These are phyloP conservation scores for Elongisporangium prolatum DNA, from an alignment of 352 stramenopile species.

Conservation along the genomic window DNA sequence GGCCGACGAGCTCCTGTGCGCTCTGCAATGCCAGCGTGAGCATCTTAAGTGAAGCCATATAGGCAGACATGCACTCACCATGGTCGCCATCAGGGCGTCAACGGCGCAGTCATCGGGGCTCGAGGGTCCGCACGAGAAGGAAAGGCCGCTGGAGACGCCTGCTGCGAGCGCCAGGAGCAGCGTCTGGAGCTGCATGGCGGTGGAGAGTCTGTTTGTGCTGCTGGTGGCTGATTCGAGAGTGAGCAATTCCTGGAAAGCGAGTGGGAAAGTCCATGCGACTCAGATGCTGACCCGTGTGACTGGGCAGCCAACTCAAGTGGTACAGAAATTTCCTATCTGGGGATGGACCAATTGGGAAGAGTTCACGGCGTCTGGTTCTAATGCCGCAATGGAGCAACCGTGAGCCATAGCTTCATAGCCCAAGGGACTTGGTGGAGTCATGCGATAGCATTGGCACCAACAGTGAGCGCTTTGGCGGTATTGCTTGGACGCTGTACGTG, in stretches of 20 bases:
- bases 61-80: not conserved
- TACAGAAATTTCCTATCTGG: not conserved
- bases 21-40: slow-evolving; percentile 5
- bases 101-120: not conserved
- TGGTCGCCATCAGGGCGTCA: not conserved
- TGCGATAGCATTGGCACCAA: too few relatives aligned
- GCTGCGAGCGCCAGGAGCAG: not conserved
- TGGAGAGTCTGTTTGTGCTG: not conserved
- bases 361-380: not conserved
- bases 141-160: not conserved
- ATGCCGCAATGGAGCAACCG: not conserved
- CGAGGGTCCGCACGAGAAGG: not conserved
- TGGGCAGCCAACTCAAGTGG: not conserved
- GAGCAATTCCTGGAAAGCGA: not conserved
- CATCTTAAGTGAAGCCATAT: not conserved
- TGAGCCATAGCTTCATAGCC: too few relatives aligned
- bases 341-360: not conserved
- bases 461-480: too few relatives aligned
- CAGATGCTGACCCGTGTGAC: not conserved
- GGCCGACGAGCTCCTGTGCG: slow-evolving; percentile 62
- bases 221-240: not conserved
- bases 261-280: not conserved
- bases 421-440: too few relatives aligned
- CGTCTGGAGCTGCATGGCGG: not conserved
- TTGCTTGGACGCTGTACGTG: too few relatives aligned